phyloP scores from a whole-genome alignment of 345 rosid genomes.

The Ricinus communis region DNA sequence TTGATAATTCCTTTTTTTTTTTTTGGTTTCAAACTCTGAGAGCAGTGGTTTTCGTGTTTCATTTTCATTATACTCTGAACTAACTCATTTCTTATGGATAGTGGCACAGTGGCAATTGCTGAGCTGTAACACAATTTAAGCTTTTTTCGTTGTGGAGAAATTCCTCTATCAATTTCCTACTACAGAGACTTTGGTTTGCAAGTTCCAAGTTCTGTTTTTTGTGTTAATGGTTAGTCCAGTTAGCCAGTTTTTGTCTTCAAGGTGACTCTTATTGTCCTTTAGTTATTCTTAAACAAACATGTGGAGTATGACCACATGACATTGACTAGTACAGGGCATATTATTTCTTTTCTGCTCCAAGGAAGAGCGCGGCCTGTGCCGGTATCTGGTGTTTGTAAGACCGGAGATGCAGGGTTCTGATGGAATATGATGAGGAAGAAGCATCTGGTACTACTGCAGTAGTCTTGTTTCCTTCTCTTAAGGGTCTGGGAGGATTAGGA shows the following conservation, averaged over 20 bases:
- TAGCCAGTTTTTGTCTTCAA: background rate
- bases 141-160: background rate
- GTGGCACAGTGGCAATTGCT: constrained; percentile 12
- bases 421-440: background rate
- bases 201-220: background rate
- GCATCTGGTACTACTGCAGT: background rate
- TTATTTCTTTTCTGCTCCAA: too few species aligned
- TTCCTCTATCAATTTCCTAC: background rate
- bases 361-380: too few species aligned
- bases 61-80: constrained; percentile 11
- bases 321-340: too few species aligned
- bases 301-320: too few species aligned
- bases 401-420: background rate
- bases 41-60: constrained; percentile 10
- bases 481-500: background rate
- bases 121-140: constrained; percentile 22
- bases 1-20: background rate
- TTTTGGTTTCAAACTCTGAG: background rate
- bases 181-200: constrained; percentile 1
- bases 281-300: too few species aligned
- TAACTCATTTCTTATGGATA: constrained; percentile 14
- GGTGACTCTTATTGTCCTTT: background rate
- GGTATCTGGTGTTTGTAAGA: too few species aligned
- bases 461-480: background rate
- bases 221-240: background rate